Evolutionary conservation across 2,329 filamentous ascomycete species (phyloP).

Genomic region (Monosporascus sp.): DNA sequence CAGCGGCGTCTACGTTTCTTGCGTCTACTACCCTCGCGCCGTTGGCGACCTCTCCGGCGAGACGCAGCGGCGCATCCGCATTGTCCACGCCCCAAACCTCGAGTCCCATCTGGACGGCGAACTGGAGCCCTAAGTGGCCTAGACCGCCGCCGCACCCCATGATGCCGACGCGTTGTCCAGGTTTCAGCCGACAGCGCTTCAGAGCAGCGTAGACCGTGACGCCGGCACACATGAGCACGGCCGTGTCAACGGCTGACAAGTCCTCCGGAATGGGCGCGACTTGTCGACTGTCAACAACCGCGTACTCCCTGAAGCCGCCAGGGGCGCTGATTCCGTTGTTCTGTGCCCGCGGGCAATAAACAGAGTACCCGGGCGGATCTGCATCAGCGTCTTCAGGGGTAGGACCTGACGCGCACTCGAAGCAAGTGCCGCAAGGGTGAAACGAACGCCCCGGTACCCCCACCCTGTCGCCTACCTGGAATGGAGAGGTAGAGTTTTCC

Average conservation of each 20-base stretch:
- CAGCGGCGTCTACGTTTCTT: conserved; percentile 17
- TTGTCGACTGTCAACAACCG: conserved; percentile 35
- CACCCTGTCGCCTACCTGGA: conserved; percentile 26
- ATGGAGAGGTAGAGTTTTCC: conserved; percentile 4
- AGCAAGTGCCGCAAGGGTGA: conserved; percentile 34
- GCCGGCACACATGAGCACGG: conserved; percentile 37
- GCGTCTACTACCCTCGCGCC: conserved; percentile 34
- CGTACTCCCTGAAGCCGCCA: conserved; percentile 38
- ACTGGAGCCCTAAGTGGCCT: conserved; percentile 22
- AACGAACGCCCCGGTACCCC: conserved; percentile 36
- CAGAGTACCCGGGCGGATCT: conserved; percentile 33
- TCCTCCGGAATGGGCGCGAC: conserved; percentile 21
- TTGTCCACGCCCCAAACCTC: conserved; percentile 32
- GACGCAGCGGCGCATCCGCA: conserved; percentile 25
- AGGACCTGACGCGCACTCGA: conserved; percentile 28
- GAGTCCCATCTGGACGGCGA: conserved; percentile 24
- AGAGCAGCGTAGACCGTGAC: conserved; percentile 36
- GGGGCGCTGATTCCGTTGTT: conserved; percentile 19
- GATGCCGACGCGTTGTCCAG: conserved; percentile 31
- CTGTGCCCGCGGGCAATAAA: conserved; percentile 26
- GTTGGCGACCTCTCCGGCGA: conserved; percentile 28
- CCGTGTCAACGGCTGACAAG: conserved; percentile 30
- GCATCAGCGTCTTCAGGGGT: conserved; percentile 17
- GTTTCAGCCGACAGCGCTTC: conserved; percentile 26
- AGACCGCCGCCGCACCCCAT: conserved; percentile 30